Evolutionary conservation across 2,329 filamentous ascomycete species (phyloP).

Genomic region (Karstenula rhodostoma): DNA sequence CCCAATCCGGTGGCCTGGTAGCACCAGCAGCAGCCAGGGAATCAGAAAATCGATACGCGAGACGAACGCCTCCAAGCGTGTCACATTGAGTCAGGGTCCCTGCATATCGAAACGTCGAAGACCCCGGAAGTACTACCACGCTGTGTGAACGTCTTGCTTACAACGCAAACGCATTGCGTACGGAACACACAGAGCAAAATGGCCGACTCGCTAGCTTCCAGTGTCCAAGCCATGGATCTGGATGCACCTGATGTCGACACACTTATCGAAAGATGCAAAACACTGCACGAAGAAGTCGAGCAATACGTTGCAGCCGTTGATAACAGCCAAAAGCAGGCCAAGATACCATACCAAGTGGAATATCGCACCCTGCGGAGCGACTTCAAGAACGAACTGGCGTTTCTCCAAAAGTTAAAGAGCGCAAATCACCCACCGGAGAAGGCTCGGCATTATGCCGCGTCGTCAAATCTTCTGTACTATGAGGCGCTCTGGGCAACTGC

Average conservation of each 20-base stretch:
- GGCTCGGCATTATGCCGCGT: slow-evolving; percentile 64
- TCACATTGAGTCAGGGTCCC: not conserved
- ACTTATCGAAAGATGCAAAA: slow-evolving; percentile 49
- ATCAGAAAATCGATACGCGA: not conserved
- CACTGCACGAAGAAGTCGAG: slow-evolving; percentile 53
- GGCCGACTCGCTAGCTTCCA: slow-evolving; percentile 14
- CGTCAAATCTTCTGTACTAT: slow-evolving; percentile 72
- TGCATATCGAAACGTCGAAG: not conserved
- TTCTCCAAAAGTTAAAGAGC: slow-evolving; percentile 39
- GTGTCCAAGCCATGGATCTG: slow-evolving; percentile 12
- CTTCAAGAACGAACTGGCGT: slow-evolving; percentile 46
- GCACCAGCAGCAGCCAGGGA: not conserved
- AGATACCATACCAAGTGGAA: slow-evolving; percentile 49
- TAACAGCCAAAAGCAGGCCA: slow-evolving; percentile 39
- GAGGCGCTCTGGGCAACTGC: slow-evolving; percentile 70
- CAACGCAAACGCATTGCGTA: not conserved
- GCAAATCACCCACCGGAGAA: slow-evolving; percentile 37
- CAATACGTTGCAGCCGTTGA: slow-evolving; percentile 48
- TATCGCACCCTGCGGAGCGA: slow-evolving; percentile 45
- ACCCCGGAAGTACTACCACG: not conserved
- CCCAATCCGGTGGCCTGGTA: not conserved
- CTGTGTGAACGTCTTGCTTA: no score
- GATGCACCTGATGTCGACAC: slow-evolving; percentile 31
- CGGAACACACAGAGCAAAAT: slow-evolving; percentile 6
- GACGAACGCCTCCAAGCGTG: not conserved